Percentiles rank a stretch among this genome's conserved stretches.
Conservation (phyloP, 2,329 filamentous ascomycete species). For the Fusarium oligoseptatum region DNA sequence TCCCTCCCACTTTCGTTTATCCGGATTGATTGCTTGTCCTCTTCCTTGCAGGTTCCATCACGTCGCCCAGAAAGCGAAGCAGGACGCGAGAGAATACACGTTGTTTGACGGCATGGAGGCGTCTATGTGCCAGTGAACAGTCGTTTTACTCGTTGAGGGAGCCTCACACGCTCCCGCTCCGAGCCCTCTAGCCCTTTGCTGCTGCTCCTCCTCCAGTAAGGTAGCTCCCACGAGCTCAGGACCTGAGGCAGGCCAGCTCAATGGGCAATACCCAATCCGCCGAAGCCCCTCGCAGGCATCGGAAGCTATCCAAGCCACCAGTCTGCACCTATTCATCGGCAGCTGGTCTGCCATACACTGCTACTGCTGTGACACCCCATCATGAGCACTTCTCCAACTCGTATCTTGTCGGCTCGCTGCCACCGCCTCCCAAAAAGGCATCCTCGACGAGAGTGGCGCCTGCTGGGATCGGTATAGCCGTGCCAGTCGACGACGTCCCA, state of each 20-base stretch:
- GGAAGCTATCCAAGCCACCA: slow-evolving; percentile 67
- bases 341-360: slow-evolving; percentile 57
- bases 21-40: background rate
- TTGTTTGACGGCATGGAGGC: slow-evolving; percentile 42
- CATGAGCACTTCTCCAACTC: slow-evolving; percentile 49
- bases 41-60: slow-evolving; percentile 7
- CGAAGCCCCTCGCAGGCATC: slow-evolving; percentile 58
- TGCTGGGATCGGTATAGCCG: slow-evolving; percentile 38
- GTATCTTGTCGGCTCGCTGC: slow-evolving; percentile 49
- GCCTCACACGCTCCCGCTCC: slow-evolving; percentile 32
- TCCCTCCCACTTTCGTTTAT: background rate
- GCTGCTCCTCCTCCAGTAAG: slow-evolving; percentile 13
- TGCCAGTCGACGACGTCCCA: slow-evolving; percentile 26
- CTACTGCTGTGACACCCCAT: slow-evolving; percentile 45
- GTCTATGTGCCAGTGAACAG: slow-evolving; percentile 41
- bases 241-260: slow-evolving; percentile 25
- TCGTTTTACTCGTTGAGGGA: slow-evolving; percentile 41
- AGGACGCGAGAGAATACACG: slow-evolving; percentile 24
- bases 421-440: slow-evolving; percentile 31
- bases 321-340: slow-evolving; percentile 56
- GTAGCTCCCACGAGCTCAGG: slow-evolving; percentile 28
- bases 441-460: slow-evolving; percentile 27
- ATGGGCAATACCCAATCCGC: slow-evolving; percentile 67
- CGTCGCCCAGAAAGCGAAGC: slow-evolving; percentile 9
- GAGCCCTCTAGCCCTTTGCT: slow-evolving; percentile 20